Evolutionary conservation across 805 yeast species (phyloP).

Genomic region (Ogataea kodamae): DNA sequence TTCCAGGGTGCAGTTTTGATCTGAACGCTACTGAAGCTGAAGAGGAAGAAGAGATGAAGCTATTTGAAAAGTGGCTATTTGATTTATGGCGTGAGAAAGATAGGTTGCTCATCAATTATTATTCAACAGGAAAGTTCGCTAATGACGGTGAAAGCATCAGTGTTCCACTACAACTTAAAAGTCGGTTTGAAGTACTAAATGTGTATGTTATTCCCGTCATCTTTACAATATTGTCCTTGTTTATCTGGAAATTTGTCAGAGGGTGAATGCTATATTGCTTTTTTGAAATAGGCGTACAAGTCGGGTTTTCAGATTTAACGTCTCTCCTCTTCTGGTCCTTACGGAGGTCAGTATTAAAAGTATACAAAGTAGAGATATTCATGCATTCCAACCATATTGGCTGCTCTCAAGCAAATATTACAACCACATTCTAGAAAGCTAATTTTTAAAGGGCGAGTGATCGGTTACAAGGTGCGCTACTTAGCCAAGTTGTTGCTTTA

Average conservation of each 20-base stretch:
- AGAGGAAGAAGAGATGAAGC: slow-evolving; percentile 34
- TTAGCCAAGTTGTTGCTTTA: no score
- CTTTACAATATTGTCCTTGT: slow-evolving; percentile 4
- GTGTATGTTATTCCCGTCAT: slow-evolving; percentile 28
- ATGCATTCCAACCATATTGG: no score
- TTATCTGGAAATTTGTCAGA: slow-evolving; percentile 3
- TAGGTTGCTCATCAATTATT: slow-evolving; percentile 57
- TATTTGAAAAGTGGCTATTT: slow-evolving; percentile 74
- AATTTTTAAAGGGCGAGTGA: no score
- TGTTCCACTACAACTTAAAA: slow-evolving; percentile 22
- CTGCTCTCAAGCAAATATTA: no score
- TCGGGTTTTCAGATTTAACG: no score
- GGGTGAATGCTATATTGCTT: not conserved
- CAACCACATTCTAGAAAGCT: no score
- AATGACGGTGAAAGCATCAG: slow-evolving; percentile 21
- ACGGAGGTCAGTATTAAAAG: no score
- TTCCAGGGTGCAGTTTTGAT: slow-evolving; percentile 34
- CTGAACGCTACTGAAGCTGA: slow-evolving; percentile 45
- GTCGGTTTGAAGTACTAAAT: slow-evolving; percentile 24
- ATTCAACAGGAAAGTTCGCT: slow-evolving; percentile 50
- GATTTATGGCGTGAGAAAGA: slow-evolving; percentile 79
- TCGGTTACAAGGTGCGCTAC: no score
- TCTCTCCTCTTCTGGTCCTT: no score
- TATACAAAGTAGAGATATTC: no score
- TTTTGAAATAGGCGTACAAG: no score